These are phyloP conservation scores for Conticribra weissflogii DNA, from an alignment of 108 stramenopile species.

Conservation along the genomic window DNA sequence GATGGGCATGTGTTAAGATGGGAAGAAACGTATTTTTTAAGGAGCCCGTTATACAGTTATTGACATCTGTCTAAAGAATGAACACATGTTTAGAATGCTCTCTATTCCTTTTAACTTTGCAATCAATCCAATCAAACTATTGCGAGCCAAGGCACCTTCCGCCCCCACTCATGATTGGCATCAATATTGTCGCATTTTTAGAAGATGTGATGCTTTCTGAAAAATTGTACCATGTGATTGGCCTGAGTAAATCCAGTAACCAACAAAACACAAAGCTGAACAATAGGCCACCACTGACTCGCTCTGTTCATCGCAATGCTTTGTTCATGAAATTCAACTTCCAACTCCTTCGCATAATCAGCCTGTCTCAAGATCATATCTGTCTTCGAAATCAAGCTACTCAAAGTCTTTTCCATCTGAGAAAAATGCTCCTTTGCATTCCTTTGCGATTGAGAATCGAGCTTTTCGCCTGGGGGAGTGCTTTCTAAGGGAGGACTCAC, in stretches of 20 bases:
- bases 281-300: conserved; percentile 85
- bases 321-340: conserved; percentile 77
- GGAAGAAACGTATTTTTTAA: too few species aligned
- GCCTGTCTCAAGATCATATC: conserved; percentile 70
- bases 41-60: too few species aligned
- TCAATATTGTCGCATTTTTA: conserved; percentile 25
- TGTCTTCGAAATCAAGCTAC: conserved; percentile 55
- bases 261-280: conserved; percentile 75
- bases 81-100: too few species aligned
- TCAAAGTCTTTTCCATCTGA: conserved; percentile 69
- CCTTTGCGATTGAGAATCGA: conserved; percentile 42
- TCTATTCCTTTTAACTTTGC: too few species aligned
- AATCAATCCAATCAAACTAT: too few species aligned
- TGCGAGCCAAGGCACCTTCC: too few species aligned
- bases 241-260: conserved; percentile 87
- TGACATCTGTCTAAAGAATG: too few species aligned
- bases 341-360: conserved; percentile 74
- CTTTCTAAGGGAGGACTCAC: conserved; percentile 12
- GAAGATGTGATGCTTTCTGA: conserved; percentile 77
- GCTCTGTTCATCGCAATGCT: conserved; percentile 77
- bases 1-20: too few species aligned
- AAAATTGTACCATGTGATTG: conserved; percentile 80
- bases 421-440: conserved; percentile 60
- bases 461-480: conserved; percentile 8
- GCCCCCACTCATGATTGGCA: too few species aligned